A percentile compares a stretch with the other conserved stretches of the same genome.
Conservation (phyloP, 306 rosid genomes). For the Argentina anserina region DNA sequence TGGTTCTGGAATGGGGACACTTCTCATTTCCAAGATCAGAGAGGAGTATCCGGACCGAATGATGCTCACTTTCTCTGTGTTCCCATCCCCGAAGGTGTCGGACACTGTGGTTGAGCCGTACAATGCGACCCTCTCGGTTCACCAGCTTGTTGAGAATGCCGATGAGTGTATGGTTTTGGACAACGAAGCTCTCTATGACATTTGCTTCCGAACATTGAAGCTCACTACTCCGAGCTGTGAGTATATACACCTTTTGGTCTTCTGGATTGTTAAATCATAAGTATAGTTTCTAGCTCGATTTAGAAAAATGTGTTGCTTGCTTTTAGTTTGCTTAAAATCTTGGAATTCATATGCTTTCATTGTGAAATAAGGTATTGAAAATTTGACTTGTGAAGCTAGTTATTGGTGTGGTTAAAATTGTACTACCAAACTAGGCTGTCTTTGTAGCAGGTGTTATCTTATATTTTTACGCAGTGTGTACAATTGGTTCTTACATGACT, state of each 20-base stretch:
- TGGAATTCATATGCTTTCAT: neutral
- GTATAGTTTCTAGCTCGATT: neutral
- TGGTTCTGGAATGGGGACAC: conserved; percentile 67
- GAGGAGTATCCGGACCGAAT: conserved; percentile 58
- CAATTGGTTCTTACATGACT: too few relatives aligned
- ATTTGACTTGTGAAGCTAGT: neutral
- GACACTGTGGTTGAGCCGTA: conserved; percentile 64
- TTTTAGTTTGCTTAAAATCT: neutral
- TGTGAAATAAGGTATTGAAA: neutral
- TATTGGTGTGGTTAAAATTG: too few relatives aligned
- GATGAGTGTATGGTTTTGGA: conserved; percentile 68
- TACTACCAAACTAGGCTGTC: too few relatives aligned
- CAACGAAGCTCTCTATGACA: conserved; percentile 58
- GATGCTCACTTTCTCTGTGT: conserved; percentile 64
- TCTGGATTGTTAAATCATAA: neutral
- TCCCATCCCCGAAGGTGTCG: conserved; percentile 58
- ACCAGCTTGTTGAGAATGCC: conserved; percentile 61
- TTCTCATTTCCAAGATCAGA: conserved; percentile 54
- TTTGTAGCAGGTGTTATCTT: too few relatives aligned
- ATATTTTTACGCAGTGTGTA: too few relatives aligned
- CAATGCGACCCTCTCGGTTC: conserved; percentile 62
- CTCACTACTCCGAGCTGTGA: conserved; percentile 66
- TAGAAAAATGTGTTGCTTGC: neutral
- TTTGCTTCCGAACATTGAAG: conserved; percentile 55
- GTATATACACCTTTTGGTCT: conserved; percentile 3